Conservation (phyloP, 2,329 filamentous ascomycete genomes). For the Calonectria crousiana region DNA sequence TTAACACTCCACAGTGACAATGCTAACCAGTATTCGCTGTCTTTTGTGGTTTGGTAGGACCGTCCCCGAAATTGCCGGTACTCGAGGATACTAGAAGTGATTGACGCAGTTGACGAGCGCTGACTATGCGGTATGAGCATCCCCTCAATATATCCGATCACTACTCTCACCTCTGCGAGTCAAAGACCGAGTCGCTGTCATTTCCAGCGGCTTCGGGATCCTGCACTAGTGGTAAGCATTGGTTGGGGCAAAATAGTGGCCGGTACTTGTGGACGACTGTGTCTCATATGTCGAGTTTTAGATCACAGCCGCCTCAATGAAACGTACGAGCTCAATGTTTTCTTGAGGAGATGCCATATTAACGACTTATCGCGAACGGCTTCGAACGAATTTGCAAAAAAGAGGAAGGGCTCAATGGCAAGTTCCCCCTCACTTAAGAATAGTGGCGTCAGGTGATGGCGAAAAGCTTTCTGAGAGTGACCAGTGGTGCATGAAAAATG, state of each 20-base stretch:
- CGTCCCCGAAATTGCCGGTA: neutral
- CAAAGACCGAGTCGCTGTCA: neutral
- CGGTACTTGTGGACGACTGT: neutral
- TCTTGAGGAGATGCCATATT: neutral
- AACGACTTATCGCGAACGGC: neutral
- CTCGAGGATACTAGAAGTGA: neutral
- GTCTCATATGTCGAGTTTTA: neutral
- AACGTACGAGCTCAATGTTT: neutral
- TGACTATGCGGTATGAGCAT: neutral
- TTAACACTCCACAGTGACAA: no score
- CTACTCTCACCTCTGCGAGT: neutral
- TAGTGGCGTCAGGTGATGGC: neutral
- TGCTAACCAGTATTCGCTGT: neutral
- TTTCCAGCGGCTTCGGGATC: neutral
- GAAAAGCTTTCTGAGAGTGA: neutral
- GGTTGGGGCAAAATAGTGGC: no score
- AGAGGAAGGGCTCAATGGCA: neutral
- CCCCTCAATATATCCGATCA: neutral
- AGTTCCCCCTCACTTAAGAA: neutral
- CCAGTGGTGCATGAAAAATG: neutral
- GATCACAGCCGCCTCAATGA: neutral
- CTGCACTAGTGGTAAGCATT: neutral
- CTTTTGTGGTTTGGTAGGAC: slow-evolving; percentile 1
- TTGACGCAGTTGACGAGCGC: neutral
- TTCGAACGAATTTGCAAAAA: neutral